Conservation (phyloP, 495 filamentous ascomycete species). For the Cercophora scortea region DNA sequence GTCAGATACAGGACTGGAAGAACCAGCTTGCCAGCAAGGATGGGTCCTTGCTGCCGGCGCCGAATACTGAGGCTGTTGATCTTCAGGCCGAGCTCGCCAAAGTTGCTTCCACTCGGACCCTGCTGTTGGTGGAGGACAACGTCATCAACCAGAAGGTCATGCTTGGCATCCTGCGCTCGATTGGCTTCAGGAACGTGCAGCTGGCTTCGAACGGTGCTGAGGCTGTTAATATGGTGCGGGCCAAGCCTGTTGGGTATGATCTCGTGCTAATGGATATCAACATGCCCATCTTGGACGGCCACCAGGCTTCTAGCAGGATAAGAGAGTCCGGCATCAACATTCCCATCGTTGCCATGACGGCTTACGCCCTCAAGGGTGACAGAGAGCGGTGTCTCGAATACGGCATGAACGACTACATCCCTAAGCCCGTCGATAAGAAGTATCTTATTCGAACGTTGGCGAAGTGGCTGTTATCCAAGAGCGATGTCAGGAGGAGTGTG, state of each 20-base stretch:
- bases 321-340: slow-evolving; percentile 30
- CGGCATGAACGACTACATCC: slow-evolving; percentile 57
- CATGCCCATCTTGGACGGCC: slow-evolving; percentile 43
- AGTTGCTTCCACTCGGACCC: slow-evolving; percentile 29
- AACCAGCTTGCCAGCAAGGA: slow-evolving; percentile 1
- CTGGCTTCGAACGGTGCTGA: slow-evolving; percentile 49
- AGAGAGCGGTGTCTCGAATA: slow-evolving; percentile 48
- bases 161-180: slow-evolving; percentile 45
- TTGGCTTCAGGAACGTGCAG: slow-evolving; percentile 48
- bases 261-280: slow-evolving; percentile 48
- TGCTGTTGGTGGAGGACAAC: slow-evolving; percentile 54
- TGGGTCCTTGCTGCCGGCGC: slow-evolving; percentile 1
- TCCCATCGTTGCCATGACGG: slow-evolving; percentile 58
- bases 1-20: slow-evolving; percentile 22
- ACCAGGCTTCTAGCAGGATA: slow-evolving; percentile 31
- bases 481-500: slow-evolving; percentile 2
- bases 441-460: slow-evolving; percentile 27
- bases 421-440: slow-evolving; percentile 50
- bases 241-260: slow-evolving; percentile 44
- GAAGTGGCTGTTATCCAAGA: slow-evolving; percentile 33
- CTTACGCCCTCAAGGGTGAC: slow-evolving; percentile 56
- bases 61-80: slow-evolving; percentile 9
- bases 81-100: slow-evolving; percentile 12
- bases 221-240: slow-evolving; percentile 45
- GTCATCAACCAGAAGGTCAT: slow-evolving; percentile 58